Conservation (phyloP, 2,329 filamentous ascomycete species). For the Xylariaceae sp. region DNA sequence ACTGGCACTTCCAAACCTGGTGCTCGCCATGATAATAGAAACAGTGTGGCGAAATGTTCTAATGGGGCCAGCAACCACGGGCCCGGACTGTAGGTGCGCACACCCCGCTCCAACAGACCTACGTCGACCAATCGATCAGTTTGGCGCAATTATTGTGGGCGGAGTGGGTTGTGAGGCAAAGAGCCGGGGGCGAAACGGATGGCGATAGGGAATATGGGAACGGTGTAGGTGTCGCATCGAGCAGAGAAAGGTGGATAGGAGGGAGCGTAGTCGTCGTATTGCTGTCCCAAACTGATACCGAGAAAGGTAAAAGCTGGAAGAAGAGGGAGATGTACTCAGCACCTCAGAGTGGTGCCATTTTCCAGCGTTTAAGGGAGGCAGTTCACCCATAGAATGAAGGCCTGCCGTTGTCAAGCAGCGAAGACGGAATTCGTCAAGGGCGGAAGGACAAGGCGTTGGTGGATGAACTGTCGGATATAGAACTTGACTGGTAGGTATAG, state of each 20-base stretch:
- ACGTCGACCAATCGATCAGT: conserved; percentile 11
- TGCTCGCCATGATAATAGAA: conserved; percentile 29
- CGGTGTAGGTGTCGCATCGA: conserved; percentile 14
- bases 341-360: conserved; percentile 32
- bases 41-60: conserved; percentile 5
- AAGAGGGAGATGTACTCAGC: conserved; percentile 20
- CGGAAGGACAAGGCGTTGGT: neutral
- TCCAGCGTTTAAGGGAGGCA: conserved; percentile 22
- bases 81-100: conserved; percentile 17
- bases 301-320: neutral
- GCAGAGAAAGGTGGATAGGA: conserved; percentile 1
- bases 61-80: conserved; percentile 21
- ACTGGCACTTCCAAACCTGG: conserved; percentile 30
- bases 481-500: neutral
- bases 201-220: conserved; percentile 6
- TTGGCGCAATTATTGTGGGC: conserved; percentile 6
- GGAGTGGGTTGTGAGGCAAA: conserved; percentile 5
- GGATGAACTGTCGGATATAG: neutral
- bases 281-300: conserved; percentile 4
- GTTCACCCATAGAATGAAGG: conserved; percentile 27
- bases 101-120: conserved; percentile 24
- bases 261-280: conserved; percentile 1
- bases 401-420: conserved; percentile 1
- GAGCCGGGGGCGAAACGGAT: conserved; percentile 6
- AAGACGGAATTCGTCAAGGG: neutral